phyloP scores from a whole-genome alignment of 352 stramenopile genomes.

The Saprolegnia diclina region DNA sequence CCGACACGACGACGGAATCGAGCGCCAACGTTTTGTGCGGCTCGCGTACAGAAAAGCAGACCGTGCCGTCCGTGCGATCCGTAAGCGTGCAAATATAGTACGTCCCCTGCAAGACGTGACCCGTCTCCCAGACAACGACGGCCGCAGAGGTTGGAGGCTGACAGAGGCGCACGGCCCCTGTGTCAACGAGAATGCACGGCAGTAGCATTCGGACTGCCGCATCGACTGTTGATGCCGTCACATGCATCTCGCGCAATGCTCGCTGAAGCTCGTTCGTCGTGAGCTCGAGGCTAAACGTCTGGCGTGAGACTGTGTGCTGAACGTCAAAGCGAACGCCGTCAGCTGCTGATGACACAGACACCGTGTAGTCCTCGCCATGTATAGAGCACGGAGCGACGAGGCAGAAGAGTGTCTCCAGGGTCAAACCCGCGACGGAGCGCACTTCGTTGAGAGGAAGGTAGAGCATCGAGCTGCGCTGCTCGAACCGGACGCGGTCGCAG shows the following conservation, averaged over 20 bases:
- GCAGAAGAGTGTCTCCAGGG: not conserved
- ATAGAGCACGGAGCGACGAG: not conserved
- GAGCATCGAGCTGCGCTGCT: not conserved
- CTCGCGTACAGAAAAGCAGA: not conserved
- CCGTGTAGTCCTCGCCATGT: not conserved
- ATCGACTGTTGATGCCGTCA: no score
- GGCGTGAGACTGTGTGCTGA: not conserved
- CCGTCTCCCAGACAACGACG: not conserved
- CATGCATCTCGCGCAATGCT: no score
- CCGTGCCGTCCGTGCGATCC: not conserved
- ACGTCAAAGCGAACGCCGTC: not conserved
- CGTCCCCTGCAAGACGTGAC: not conserved
- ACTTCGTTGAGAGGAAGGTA: slow-evolving; percentile 1
- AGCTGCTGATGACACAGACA: not conserved
- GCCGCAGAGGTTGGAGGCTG: not conserved
- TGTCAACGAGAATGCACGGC: not conserved
- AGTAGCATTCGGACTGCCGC: not conserved
- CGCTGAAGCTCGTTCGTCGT: no score
- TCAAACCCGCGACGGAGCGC: not conserved
- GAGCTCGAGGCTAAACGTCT: not conserved
- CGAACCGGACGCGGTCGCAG: slow-evolving; percentile 15
- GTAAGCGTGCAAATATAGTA: not conserved
- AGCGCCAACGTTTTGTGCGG: not conserved
- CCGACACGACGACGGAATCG: no score
- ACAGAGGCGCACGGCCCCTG: not conserved